phyloP scores from a whole-genome alignment of 139 green algal species.

The Chlorokybus atmophyticus region DNA sequence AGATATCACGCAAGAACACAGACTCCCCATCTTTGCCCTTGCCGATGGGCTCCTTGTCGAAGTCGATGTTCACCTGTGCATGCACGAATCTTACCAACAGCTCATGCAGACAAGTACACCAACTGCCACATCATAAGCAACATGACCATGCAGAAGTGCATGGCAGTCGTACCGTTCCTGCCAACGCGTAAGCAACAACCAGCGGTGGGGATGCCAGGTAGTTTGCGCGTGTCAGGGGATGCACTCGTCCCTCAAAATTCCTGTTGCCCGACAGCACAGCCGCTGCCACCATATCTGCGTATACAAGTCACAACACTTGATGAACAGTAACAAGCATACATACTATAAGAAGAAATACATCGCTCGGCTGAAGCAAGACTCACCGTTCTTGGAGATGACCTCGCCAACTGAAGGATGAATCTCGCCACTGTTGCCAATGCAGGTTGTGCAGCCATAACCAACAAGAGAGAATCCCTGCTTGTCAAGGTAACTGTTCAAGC shows the following conservation, averaged over 20 bases:
- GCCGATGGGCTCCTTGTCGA: conserved; percentile 25
- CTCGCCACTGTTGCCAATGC: conserved; percentile 32
- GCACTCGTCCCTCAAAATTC: conserved; percentile 33
- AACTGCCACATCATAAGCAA: no score
- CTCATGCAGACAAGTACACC: no score
- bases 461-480: conserved; percentile 30
- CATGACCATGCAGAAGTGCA: no score
- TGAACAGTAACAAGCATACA: no score
- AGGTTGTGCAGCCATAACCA: conserved; percentile 35
- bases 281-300: conserved; percentile 29
- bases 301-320: no score
- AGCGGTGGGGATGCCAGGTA: conserved; percentile 31
- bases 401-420: conserved; percentile 11
- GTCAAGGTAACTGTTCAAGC: conserved; percentile 18
- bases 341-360: no score
- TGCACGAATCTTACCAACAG: no score
- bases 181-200: conserved; percentile 29
- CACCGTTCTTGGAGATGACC: conserved; percentile 24
- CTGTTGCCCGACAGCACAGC: conserved; percentile 32
- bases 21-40: conserved; percentile 16
- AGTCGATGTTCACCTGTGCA: conserved; percentile 33
- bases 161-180: conserved; percentile 21
- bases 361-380: no score
- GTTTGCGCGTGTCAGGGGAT: conserved; percentile 32
- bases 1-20: conserved; percentile 30